A percentile compares a stretch with the other conserved stretches of the same genome.
Evolutionary conservation across 2,329 filamentous ascomycete genomes (phyloP).

Genomic region (Aspergillus latus): DNA sequence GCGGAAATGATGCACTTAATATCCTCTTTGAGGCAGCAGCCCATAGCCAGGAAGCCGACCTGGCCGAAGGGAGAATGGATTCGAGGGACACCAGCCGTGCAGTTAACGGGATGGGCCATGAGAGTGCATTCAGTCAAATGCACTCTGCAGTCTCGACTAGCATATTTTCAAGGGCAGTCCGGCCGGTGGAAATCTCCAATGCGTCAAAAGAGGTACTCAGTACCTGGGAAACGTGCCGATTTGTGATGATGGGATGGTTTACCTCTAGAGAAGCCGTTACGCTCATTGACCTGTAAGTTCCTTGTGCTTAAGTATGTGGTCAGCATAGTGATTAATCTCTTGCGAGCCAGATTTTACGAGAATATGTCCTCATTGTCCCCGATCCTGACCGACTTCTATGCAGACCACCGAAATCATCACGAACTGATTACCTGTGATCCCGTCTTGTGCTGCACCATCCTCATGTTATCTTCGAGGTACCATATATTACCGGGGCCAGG

Average conservation of each 20-base stretch:
- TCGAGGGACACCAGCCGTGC: constrained; percentile 23
- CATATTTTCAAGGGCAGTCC: constrained; percentile 22
- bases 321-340: not conserved
- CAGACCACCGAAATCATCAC: constrained; percentile 50
- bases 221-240: constrained; percentile 52
- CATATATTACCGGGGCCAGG: constrained; percentile 45
- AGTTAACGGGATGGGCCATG: constrained; percentile 10
- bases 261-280: constrained; percentile 55
- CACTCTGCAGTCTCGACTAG: constrained; percentile 23
- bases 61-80: constrained; percentile 28
- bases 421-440: constrained; percentile 53
- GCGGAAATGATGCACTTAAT: constrained; percentile 55
- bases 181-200: constrained; percentile 31
- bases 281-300: constrained; percentile 50
- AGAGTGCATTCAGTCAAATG: constrained; percentile 20
- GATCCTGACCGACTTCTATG: constrained; percentile 52
- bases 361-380: constrained; percentile 54
- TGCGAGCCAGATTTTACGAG: constrained; percentile 45
- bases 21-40: constrained; percentile 54
- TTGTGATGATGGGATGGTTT: constrained; percentile 58
- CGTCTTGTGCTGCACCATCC: constrained; percentile 53
- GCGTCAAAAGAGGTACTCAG: constrained; percentile 40
- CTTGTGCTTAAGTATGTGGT: too few relatives aligned
- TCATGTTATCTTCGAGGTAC: constrained; percentile 58
- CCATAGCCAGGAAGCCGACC: constrained; percentile 41